Evolutionary conservation across 345 rosid genomes (phyloP).

Genomic region (Eucalyptus camaldulensis): DNA sequence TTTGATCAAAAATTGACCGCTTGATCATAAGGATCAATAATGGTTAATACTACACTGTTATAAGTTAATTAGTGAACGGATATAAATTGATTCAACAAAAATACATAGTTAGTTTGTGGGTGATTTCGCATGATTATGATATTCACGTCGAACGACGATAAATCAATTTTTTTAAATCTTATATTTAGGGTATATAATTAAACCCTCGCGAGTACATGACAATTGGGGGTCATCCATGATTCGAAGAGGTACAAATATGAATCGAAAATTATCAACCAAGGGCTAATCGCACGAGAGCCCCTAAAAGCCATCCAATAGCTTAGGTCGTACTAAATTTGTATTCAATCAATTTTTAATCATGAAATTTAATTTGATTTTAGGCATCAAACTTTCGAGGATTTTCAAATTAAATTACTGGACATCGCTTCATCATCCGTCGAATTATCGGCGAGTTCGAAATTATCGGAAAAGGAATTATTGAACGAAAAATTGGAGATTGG

Average conservation of each 20-base stretch:
- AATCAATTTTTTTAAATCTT: fast-evolving
- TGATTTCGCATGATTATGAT: fast-evolving
- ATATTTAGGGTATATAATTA: fast-evolving
- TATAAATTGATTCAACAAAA: fast-evolving
- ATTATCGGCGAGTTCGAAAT: no score
- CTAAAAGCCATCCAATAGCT: no score
- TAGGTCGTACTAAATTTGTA: fast-evolving
- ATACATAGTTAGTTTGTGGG: fast-evolving
- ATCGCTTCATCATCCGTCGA: fast-evolving
- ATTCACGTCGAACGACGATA: fast-evolving
- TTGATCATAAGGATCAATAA: no score
- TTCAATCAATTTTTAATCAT: no score
- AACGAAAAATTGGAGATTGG: no score
- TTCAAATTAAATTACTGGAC: no score
- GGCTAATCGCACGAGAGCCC: fast-evolving
- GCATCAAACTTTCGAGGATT: no score
- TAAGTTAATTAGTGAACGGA: no score
- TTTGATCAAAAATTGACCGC: fast-evolving
- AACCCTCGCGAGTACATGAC: no score
- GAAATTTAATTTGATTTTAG: no score
- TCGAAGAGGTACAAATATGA: fast-evolving
- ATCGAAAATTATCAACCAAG: fast-evolving
- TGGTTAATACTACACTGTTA: no score
- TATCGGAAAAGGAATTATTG: fast-evolving
- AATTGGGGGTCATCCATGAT: fast-evolving